A percentile compares a stretch with the other conserved stretches of the same genome.
Conservation (phyloP, 352 stramenopile genomes). For the Phytophthora litchii region DNA sequence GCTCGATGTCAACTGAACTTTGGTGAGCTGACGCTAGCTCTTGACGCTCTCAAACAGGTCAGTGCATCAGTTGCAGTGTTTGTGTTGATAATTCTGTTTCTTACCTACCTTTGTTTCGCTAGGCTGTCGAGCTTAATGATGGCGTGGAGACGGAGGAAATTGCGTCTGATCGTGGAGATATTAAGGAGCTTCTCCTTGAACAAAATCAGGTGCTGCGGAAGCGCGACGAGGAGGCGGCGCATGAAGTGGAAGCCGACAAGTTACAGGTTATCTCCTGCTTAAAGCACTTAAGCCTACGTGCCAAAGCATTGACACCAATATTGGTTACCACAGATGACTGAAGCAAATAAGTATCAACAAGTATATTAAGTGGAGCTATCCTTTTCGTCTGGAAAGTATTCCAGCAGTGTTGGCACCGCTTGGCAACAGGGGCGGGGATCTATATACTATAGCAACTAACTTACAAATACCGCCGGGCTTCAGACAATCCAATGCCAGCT, state of each 20-base stretch:
- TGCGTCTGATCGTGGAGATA: conserved; percentile 49
- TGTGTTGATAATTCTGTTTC: background rate
- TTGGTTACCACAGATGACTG: background rate
- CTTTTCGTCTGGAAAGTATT: conserved; percentile 5
- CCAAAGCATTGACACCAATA: conserved; percentile 28
- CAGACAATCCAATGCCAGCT: conserved; percentile 5
- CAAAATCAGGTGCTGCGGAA: conserved; percentile 46
- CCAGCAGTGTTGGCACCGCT: background rate
- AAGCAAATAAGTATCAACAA: conserved; percentile 29
- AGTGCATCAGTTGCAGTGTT: background rate
- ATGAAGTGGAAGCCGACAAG: conserved; percentile 44
- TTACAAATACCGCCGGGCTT: conserved; percentile 39
- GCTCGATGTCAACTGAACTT: conserved; percentile 79
- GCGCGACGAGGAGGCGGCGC: conserved; percentile 48
- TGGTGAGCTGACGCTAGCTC: conserved; percentile 74
- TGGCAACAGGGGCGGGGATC: conserved; percentile 17
- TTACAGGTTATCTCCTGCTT: conserved; percentile 75
- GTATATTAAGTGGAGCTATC: conserved; percentile 26
- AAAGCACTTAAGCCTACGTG: conserved; percentile 69
- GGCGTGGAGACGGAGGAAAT: conserved; percentile 51
- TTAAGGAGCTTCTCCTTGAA: conserved; percentile 43
- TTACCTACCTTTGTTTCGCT: background rate
- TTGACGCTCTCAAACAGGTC: conserved; percentile 56
- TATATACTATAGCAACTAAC: conserved; percentile 52
- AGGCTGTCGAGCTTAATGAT: conserved; percentile 58